phyloP scores from a whole-genome alignment of 1,284 basidiomycete species.

The Coniophora puteana region DNA sequence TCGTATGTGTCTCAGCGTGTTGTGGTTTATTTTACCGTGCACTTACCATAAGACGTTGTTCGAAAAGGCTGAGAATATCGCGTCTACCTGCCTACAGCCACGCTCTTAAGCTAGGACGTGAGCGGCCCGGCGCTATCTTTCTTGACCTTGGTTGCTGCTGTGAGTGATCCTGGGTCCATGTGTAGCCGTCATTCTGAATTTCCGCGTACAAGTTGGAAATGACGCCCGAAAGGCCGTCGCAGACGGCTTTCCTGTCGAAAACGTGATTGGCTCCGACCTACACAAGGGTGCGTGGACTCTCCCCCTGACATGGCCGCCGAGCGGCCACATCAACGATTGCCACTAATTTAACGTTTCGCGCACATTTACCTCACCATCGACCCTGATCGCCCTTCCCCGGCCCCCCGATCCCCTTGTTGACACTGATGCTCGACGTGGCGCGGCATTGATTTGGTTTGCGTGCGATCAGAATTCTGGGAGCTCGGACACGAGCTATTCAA shows the following conservation, averaged over 20 bases:
- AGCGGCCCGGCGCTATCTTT: conserved; percentile 6
- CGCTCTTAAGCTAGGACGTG: conserved; percentile 9
- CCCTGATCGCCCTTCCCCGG: no score
- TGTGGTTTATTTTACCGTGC: conserved; percentile 10
- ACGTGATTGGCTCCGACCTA: conserved; percentile 8
- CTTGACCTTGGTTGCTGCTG: conserved; percentile 13
- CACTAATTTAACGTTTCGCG: no score
- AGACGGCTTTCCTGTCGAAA: conserved; percentile 8
- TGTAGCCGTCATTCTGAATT: no score
- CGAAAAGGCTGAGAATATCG: conserved; percentile 6
- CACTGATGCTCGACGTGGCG: background rate
- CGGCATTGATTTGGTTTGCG: background rate
- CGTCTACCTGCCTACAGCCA: conserved; percentile 4
- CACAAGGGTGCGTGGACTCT: conserved; percentile 5
- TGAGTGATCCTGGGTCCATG: conserved; percentile 5
- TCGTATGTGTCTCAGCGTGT: background rate
- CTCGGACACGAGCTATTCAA: conserved; percentile 29
- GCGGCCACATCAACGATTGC: no score
- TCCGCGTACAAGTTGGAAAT: background rate
- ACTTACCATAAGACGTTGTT: no score
- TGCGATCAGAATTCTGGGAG: conserved; percentile 21
- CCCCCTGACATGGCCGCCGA: no score
- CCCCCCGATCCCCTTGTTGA: no score
- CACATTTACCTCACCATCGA: no score
- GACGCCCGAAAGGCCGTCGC: conserved; percentile 6